Percentiles rank a stretch among this genome's conserved stretches.
These are phyloP conservation scores for Inga laurina DNA, from an alignment of 306 rosid genomes.

Conservation along the genomic window DNA sequence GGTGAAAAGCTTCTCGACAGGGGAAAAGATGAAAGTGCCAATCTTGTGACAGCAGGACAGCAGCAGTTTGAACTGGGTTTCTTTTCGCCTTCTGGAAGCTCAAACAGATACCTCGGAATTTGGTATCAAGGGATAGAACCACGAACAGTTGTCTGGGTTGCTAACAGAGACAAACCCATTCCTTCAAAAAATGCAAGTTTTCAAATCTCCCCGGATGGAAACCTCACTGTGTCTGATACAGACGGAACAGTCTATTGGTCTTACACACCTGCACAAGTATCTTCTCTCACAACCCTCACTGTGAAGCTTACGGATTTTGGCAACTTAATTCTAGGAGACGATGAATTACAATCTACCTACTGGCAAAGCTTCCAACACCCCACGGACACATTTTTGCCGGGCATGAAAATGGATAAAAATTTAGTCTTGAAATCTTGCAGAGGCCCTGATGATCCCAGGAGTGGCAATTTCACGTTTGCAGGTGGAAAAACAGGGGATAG, in stretches of 20 bases:
- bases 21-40: background rate
- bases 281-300: background rate
- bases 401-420: background rate
- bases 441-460: background rate
- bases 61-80: background rate
- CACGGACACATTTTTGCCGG: background rate
- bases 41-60: background rate
- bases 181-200: background rate
- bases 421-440: background rate
- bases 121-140: background rate
- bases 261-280: background rate
- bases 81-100: background rate
- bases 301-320: background rate
- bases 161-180: background rate
- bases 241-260: background rate
- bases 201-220: background rate
- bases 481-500: background rate
- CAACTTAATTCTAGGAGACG: background rate
- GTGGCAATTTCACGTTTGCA: background rate
- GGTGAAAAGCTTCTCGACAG: background rate
- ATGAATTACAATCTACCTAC: background rate
- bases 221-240: background rate
- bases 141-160: background rate
- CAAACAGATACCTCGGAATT: background rate
- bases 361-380: conserved; percentile 6